Conservation (phyloP, 2,329 filamentous ascomycete genomes). For the Elsinoe ampelina region DNA sequence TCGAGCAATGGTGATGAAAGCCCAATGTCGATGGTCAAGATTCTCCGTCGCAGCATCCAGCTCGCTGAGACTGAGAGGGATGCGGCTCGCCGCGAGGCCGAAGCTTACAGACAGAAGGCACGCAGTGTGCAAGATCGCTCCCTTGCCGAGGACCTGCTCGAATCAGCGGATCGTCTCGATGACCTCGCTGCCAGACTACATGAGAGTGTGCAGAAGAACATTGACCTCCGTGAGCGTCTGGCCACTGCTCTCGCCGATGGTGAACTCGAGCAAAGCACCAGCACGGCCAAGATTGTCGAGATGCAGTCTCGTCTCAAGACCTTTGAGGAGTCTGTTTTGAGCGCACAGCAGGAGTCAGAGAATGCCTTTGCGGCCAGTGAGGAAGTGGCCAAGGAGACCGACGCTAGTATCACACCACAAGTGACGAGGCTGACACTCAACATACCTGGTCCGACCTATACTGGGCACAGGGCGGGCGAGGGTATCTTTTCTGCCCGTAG, state of each 20-base stretch:
- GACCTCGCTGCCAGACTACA: constrained; percentile 70
- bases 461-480: constrained; percentile 38
- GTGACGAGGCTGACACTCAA: constrained; percentile 60
- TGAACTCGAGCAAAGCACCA: constrained; percentile 71
- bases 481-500: constrained; percentile 46
- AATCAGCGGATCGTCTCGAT: constrained; percentile 69
- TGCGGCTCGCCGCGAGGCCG: constrained; percentile 56
- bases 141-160: constrained; percentile 60
- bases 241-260: constrained; percentile 71
- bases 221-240: constrained; percentile 64
- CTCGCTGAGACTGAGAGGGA: constrained; percentile 64
- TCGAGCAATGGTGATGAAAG: constrained; percentile 27
- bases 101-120: constrained; percentile 53
- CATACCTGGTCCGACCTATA: constrained; percentile 44
- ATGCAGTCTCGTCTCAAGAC: constrained; percentile 71
- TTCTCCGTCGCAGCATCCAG: constrained; percentile 59
- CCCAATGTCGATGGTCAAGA: constrained; percentile 48
- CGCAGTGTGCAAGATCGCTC: constrained; percentile 53
- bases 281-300: constrained; percentile 70
- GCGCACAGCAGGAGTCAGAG: constrained; percentile 78
- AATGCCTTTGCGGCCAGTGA: constrained; percentile 76
- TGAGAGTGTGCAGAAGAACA: constrained; percentile 70
- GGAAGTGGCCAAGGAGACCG: constrained; percentile 67
- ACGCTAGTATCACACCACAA: constrained; percentile 67
- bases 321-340: constrained; percentile 75